Evolutionary conservation across 352 stramenopile species (phyloP), one percentile per base, ranked within the genome.

Genomic region (Thalassiosira ordinaria): DNA sequence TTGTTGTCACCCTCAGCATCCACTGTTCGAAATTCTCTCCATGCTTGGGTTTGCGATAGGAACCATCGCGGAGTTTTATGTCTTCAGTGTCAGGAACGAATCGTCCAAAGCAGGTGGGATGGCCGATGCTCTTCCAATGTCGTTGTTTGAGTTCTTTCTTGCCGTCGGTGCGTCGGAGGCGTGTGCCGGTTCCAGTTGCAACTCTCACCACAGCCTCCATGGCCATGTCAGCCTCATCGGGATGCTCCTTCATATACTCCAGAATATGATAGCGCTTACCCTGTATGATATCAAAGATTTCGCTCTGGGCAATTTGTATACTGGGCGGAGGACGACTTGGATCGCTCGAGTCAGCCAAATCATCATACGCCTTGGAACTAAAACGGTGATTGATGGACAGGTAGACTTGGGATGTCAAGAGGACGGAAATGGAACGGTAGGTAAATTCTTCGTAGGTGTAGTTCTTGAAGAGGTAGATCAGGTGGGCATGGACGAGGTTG

Each of bases 401-500:
- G 72, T 95, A 97, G 5, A 97, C 91, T 77, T 97, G 94, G 4
- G 91, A 93, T 9, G 89, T 93, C 33, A 96, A 68, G 0, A 97
- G 74, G 8, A 94, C 92, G 7, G 90, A 94, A 26, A 95, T 89
- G 0, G 92, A 91, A 7, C 89, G 75, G 49, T 90, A 92, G 61
- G 96, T 91, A 44, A 96, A 86, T 66, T 96, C 90, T 51, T 93
- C 82, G 61, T 93, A 94, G 13, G 84, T 89, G 60, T 93, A 91
- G 71, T 97, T 96, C 84, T 96, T 96, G 87, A 97, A 97, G 11
- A 97, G 64, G 74, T 96, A 96, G 27, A 96, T 87, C 9, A 97
- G 82, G 86, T 97, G 94, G 11, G 95, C 92, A 79, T 97, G 94
- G n/a, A 97, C 87, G 14, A 96, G 70, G 77, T 94, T 97, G 27